These are phyloP conservation scores for Persicaria maculosa DNA, from an alignment of 148 eudicot genomes.

Conservation along the genomic window DNA sequence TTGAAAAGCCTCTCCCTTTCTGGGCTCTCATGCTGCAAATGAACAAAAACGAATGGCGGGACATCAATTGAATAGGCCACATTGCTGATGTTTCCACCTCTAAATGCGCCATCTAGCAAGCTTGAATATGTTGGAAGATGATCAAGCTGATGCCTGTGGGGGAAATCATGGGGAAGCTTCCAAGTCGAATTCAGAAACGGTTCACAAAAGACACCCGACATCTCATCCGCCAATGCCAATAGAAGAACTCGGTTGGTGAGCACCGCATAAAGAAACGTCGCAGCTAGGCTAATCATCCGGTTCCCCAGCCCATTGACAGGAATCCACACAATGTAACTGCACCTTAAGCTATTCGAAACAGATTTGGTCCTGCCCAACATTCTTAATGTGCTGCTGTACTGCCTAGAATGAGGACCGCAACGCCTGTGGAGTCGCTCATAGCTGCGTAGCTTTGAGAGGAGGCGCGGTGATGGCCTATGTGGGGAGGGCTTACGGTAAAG, in stretches of 20 bases:
- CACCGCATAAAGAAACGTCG: constrained; percentile 69
- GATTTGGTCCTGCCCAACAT: constrained; percentile 20
- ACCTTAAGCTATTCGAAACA: neutral
- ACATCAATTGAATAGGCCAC: neutral
- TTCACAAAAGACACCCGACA: constrained; percentile 56
- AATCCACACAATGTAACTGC: constrained; percentile 63
- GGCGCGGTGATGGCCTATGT: constrained; percentile 45
- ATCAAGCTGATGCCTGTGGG: constrained; percentile 29
- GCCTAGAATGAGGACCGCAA: constrained; percentile 59
- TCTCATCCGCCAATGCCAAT: constrained; percentile 46
- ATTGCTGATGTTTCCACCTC: constrained; percentile 10
- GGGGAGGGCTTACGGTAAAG: constrained; percentile 29
- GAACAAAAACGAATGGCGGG: constrained; percentile 37
- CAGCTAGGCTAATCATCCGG: constrained; percentile 51
- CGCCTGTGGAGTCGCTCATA: constrained; percentile 57
- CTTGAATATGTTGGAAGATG: constrained; percentile 36
- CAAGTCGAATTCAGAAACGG: constrained; percentile 59
- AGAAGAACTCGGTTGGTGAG: constrained; percentile 61
- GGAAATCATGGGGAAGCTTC: constrained; percentile 56
- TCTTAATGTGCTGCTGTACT: constrained; percentile 33
- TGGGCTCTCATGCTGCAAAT: constrained; percentile 42
- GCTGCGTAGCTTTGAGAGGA: constrained; percentile 50
- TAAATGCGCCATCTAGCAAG: constrained; percentile 23
- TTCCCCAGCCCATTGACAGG: constrained; percentile 66
- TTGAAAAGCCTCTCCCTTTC: constrained; percentile 52